phyloP scores from a whole-genome alignment of 768 basidiomycete species.

The Pleurotus giganteus region DNA sequence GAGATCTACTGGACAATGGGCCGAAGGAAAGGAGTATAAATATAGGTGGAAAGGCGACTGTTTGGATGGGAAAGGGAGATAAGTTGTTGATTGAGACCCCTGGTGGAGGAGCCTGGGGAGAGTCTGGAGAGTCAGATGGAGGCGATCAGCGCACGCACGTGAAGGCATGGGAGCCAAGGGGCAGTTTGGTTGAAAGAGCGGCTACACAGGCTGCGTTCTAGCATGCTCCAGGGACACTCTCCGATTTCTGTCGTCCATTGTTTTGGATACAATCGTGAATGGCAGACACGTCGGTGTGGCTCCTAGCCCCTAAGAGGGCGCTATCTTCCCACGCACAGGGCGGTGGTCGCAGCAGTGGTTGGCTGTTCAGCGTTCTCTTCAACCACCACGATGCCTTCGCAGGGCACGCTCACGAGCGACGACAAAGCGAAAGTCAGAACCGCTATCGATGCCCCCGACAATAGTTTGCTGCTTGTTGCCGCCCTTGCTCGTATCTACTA shows the following conservation, averaged over 20 bases:
- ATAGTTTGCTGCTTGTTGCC: slow-evolving; percentile 79
- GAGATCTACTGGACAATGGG: slow-evolving; percentile 52
- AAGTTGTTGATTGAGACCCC: slow-evolving; percentile 81
- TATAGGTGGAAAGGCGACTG: slow-evolving; percentile 85
- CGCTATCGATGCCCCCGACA: slow-evolving; percentile 41
- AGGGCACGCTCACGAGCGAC: slow-evolving; percentile 64
- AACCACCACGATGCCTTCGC: slow-evolving; percentile 60
- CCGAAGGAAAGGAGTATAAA: slow-evolving; percentile 60
- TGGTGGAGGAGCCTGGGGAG: slow-evolving; percentile 88
- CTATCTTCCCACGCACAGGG: too few relatives aligned
- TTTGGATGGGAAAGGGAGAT: slow-evolving; percentile 89
- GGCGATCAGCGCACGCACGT: slow-evolving; percentile 27
- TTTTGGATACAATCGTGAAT: too few relatives aligned
- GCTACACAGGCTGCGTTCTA: slow-evolving; percentile 64
- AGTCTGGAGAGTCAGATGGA: slow-evolving; percentile 30
- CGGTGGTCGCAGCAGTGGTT: not conserved
- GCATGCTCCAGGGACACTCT: slow-evolving; percentile 11
- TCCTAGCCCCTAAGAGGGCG: not conserved
- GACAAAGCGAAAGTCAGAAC: slow-evolving; percentile 79
- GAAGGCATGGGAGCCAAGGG: slow-evolving; percentile 65
- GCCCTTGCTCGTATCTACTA: slow-evolving; percentile 88
- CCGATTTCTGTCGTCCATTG: too few relatives aligned
- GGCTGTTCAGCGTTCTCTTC: not conserved
- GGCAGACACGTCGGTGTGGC: too few relatives aligned
- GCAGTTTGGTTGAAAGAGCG: slow-evolving; percentile 63